Base-by-base conservation (phyloP, 768 basidiomycete genomes). In the Mycena metata region DNA sequence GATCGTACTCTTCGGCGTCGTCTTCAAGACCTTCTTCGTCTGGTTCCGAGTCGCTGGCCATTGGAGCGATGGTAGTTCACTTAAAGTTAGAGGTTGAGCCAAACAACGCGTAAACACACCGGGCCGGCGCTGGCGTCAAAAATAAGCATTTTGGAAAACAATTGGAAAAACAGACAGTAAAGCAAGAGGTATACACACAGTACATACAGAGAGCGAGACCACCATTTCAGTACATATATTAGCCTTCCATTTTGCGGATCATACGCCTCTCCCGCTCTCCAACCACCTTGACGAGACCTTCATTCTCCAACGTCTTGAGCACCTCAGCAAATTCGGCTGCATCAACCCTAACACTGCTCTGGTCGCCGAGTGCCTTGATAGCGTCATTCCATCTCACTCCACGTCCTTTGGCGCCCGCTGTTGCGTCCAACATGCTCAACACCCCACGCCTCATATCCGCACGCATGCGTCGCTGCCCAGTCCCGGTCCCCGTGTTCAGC, bases 361-460 rank as follows among this genome's bases (percentile, higher is more conserved):
- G 97, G 66, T 90, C 89, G 46, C 91, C 90, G 55, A 99, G 83
- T 60, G 84, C 82, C 80, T 87, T 92, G 52, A 95, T 82, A n/a
- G 90, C 91, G 23, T 98, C 96, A 5, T 83, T 80, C 95, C 95
- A 98, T 72, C 90, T 88, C 66, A 96, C 79, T 17, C 95, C 85
- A 65, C 90, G 86, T 26, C 79, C 82, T 60, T 89, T 85, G 41
- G 82, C 81, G 2, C 82, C 84, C 12, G 85, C 85, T 16, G 76
- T 80, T 3, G 78, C 80, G 43, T 91, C 90, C 66, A 96, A 78
- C 71, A 95, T 80, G 26, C 77, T 82, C 73, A 95, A 74, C 15
- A 98, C 80, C 75, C 95, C 98, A 74, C 86, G 89, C 73, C 92
- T 89, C 86, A 99, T 91, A 79, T 98, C 96, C n/a, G 93, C 94